Evolutionary conservation across 352 stramenopile species (phyloP).

Genomic region (Globisporangium yorkense): DNA sequence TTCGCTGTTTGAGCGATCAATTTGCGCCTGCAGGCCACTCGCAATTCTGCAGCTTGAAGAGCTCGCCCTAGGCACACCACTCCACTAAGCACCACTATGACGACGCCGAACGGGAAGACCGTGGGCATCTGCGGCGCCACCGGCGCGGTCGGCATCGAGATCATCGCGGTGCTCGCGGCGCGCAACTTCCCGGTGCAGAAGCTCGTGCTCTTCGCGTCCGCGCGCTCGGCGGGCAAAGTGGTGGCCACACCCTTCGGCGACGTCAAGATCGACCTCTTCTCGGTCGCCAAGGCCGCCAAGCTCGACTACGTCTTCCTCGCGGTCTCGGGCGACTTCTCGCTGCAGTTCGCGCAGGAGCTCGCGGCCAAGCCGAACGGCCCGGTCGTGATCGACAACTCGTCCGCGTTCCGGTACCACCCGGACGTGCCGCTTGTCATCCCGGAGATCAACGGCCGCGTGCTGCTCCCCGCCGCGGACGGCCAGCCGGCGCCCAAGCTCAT

Average conservation of each 20-base stretch:
- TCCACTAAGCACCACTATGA: conserved; percentile 24
- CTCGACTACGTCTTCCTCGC: conserved; percentile 97
- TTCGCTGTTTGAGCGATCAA: no score
- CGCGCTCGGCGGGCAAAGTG: conserved; percentile 89
- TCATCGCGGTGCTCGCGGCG: conserved; percentile 87
- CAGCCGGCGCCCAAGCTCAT: conserved; percentile 86
- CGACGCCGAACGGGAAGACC: conserved; percentile 50
- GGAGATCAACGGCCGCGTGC: conserved; percentile 93
- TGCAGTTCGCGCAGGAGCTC: conserved; percentile 93
- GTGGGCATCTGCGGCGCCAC: conserved; percentile 82
- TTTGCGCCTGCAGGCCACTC: no score
- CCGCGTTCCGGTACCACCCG: conserved; percentile 91
- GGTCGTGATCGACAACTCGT: conserved; percentile 99
- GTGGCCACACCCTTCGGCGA: conserved; percentile 89
- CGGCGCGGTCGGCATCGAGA: conserved; percentile 96
- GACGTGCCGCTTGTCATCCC: conserved; percentile 92
- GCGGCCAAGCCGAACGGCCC: conserved; percentile 67
- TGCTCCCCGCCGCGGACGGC: conserved; percentile 39
- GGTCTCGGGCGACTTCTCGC: conserved; percentile 95
- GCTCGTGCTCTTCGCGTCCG: conserved; percentile 95
- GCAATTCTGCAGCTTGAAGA: no score
- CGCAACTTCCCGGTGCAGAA: conserved; percentile 88
- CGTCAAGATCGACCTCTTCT: conserved; percentile 94
- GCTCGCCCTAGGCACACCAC: not conserved
- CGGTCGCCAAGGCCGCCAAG: conserved; percentile 86